These are phyloP conservation scores for Alternaria metachromatica DNA, from an alignment of 2,329 filamentous ascomycete species.

Conservation along the genomic window DNA sequence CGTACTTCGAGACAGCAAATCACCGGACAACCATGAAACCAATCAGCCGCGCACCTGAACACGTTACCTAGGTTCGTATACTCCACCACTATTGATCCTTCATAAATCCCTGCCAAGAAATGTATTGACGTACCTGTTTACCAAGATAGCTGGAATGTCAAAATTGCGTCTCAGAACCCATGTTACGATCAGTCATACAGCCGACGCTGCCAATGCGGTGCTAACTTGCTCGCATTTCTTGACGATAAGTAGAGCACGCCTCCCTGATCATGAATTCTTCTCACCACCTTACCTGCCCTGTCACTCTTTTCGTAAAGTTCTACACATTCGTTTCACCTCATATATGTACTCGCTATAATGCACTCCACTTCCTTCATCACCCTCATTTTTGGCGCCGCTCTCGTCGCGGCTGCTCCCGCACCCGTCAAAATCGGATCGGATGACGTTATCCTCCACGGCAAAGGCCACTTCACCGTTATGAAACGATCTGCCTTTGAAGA, in stretches of 20 bases:
- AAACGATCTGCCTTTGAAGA: slow-evolving; percentile 31
- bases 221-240: background rate
- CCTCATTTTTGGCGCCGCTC: slow-evolving; percentile 20
- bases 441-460: slow-evolving; percentile 36
- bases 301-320: background rate
- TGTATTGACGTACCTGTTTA: background rate
- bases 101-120: background rate
- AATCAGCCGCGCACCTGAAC: background rate
- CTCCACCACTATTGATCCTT: background rate
- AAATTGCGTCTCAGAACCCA: background rate
- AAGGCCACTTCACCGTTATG: slow-evolving; percentile 29
- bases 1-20: background rate
- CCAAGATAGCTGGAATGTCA: background rate
- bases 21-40: background rate
- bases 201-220: background rate
- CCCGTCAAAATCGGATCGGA: slow-evolving; percentile 25
- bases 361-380: slow-evolving; percentile 21
- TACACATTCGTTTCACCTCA: slow-evolving; percentile 7
- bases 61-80: background rate
- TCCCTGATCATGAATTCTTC: background rate
- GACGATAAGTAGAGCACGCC: background rate
- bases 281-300: background rate
- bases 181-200: background rate
- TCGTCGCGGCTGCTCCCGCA: slow-evolving; percentile 24
- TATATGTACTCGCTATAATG: slow-evolving; percentile 16